Conservation (phyloP, 2,329 filamentous ascomycete species). For the Fusarium foetens region DNA sequence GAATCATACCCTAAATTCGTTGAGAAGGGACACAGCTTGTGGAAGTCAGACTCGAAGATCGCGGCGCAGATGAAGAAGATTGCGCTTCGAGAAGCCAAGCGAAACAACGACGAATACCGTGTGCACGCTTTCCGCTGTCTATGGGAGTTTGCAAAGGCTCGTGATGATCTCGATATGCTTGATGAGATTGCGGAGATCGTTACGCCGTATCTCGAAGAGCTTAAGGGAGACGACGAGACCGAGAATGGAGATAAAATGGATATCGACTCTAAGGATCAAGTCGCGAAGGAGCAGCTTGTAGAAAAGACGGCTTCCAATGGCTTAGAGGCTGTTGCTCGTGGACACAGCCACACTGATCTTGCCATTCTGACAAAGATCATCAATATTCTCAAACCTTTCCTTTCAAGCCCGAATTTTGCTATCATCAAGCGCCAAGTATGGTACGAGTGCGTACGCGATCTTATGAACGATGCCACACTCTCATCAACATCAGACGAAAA, state of each 20-base stretch:
- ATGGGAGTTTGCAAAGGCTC: conserved; percentile 75
- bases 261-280: conserved; percentile 60
- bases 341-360: conserved; percentile 58
- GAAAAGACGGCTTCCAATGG: conserved; percentile 60
- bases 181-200: conserved; percentile 73
- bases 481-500: conserved; percentile 31
- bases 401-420: conserved; percentile 52
- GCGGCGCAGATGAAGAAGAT: conserved; percentile 81
- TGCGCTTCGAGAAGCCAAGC: conserved; percentile 85
- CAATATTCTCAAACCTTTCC: conserved; percentile 53
- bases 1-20: conserved; percentile 83
- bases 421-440: conserved; percentile 61
- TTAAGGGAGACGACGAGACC: conserved; percentile 65
- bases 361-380: conserved; percentile 55
- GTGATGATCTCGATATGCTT: conserved; percentile 76
- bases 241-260: conserved; percentile 76
- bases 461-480: conserved; percentile 56
- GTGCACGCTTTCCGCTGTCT: conserved; percentile 78
- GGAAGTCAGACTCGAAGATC: conserved; percentile 62
- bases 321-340: conserved; percentile 61
- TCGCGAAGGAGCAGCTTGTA: conserved; percentile 52
- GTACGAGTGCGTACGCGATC: conserved; percentile 60
- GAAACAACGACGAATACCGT: conserved; percentile 87
- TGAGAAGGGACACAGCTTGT: conserved; percentile 68
- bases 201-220: conserved; percentile 68